phyloP scores from a whole-genome alignment of 345 rosid genomes.

The Heritiera littoralis region DNA sequence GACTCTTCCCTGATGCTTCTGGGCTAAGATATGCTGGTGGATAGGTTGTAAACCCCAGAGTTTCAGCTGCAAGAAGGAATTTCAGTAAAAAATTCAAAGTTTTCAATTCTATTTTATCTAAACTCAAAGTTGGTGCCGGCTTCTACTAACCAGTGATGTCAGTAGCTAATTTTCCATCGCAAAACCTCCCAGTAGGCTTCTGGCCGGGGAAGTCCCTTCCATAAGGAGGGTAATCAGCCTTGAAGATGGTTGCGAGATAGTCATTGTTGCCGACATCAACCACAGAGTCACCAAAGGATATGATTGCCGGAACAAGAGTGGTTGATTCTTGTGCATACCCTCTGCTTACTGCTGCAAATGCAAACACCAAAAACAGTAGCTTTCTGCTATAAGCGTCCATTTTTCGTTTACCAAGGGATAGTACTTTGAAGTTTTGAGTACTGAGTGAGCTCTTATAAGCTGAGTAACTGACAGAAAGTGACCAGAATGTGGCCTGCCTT shows the following conservation, averaged over 20 bases:
- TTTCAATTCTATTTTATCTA: neutral
- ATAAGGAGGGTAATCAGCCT: constrained; percentile 88
- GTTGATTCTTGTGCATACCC: constrained; percentile 40
- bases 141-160: constrained; percentile 66
- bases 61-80: constrained; percentile 58
- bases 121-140: neutral
- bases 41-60: constrained; percentile 71
- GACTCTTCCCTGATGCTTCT: constrained; percentile 81
- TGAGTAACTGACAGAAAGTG: neutral
- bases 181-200: constrained; percentile 83
- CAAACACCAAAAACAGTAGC: constrained; percentile 23
- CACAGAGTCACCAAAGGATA: constrained; percentile 81
- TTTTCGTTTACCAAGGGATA: neutral
- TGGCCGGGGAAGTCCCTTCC: constrained; percentile 78
- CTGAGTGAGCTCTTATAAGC: constrained; percentile 23
- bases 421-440: neutral
- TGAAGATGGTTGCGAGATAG: constrained; percentile 74
- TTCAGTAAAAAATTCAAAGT: neutral
- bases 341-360: constrained; percentile 24
- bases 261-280: constrained; percentile 95
- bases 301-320: constrained; percentile 70
- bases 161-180: constrained; percentile 89
- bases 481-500: constrained; percentile 1
- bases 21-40: constrained; percentile 90
- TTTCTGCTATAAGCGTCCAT: constrained; percentile 10